Evolutionary conservation across 768 basidiomycete genomes (phyloP).

Genomic region (Hypholoma sublateritium): DNA sequence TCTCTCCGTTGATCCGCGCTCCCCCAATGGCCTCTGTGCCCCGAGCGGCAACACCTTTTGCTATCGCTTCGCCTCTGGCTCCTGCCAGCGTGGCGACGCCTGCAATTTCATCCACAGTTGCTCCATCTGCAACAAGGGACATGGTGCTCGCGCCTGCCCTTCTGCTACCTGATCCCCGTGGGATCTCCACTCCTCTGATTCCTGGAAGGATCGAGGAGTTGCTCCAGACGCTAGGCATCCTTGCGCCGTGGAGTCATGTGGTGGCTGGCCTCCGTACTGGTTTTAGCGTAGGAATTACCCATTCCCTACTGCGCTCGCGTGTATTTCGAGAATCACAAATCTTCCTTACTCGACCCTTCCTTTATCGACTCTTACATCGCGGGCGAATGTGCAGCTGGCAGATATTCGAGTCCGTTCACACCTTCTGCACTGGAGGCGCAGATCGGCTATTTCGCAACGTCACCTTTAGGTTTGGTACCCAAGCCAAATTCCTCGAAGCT

Average conservation of each 20-base stretch:
- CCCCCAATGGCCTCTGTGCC: conserved; percentile 18
- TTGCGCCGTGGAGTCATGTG: conserved; percentile 25
- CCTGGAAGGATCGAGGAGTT: conserved; percentile 8
- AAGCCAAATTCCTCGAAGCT: conserved; percentile 27
- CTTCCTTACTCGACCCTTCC: conserved; percentile 21
- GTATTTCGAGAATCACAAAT: conserved; percentile 35
- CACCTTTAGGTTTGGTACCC: conserved; percentile 38
- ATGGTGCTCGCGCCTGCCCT: conserved; percentile 30
- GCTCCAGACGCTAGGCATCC: conserved; percentile 18
- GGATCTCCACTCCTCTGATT: conserved; percentile 29
- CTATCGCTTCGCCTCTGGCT: conserved; percentile 22
- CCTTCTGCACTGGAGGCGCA: conserved; percentile 23
- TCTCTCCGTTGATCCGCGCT: conserved; percentile 10
- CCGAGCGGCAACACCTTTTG: conserved; percentile 23
- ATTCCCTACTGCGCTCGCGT: conserved; percentile 12
- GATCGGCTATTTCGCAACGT: conserved; percentile 40
- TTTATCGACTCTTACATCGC: conserved; percentile 34
- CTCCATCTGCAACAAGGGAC: conserved; percentile 26
- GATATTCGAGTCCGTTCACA: conserved; percentile 25
- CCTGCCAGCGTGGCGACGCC: background rate
- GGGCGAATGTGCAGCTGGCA: conserved; percentile 25
- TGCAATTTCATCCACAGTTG: conserved; percentile 29
- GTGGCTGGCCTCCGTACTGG: conserved; percentile 33
- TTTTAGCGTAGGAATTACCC: conserved; percentile 33
- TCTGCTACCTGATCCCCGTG: conserved; percentile 26